phyloP scores from a whole-genome alignment of 164 flowering plant species.

The Vitis vinifera region DNA sequence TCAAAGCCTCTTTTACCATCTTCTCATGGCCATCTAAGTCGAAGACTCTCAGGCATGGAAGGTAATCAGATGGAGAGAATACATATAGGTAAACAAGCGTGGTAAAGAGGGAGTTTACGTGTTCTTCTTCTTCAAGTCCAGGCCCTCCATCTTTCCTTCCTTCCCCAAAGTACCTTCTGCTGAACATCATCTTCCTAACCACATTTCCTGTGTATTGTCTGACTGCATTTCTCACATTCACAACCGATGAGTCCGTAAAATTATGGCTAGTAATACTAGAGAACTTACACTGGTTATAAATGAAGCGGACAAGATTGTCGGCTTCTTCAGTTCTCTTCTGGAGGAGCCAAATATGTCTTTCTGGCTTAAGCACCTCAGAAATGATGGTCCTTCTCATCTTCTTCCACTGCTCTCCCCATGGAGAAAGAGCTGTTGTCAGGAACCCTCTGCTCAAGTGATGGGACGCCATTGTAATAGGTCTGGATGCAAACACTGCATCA shows the following conservation, averaged over 20 bases:
- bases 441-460: neutral
- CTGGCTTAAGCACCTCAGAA: neutral
- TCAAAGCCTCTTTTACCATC: no score
- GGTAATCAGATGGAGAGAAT: no score
- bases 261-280: no score
- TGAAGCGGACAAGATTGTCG: neutral
- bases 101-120: no score
- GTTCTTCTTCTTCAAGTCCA: neutral
- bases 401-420: conserved; percentile 5
- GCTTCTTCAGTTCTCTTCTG: conserved; percentile 6
- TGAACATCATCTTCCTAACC: neutral
- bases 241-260: neutral
- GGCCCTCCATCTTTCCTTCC: conserved; percentile 3
- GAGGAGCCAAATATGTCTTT: neutral
- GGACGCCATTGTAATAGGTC: neutral
- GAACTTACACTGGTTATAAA: neutral
- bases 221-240: neutral
- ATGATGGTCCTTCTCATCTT: conserved; percentile 3
- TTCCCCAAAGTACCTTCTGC: neutral
- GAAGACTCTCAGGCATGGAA: no score
- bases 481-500: neutral
- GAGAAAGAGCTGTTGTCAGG: neutral
- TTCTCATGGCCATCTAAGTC: no score
- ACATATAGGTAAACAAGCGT: no score
- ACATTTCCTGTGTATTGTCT: neutral